Base-by-base conservation (phyloP, 1,284 basidiomycete genomes). In the Puccinia horiana region DNA sequence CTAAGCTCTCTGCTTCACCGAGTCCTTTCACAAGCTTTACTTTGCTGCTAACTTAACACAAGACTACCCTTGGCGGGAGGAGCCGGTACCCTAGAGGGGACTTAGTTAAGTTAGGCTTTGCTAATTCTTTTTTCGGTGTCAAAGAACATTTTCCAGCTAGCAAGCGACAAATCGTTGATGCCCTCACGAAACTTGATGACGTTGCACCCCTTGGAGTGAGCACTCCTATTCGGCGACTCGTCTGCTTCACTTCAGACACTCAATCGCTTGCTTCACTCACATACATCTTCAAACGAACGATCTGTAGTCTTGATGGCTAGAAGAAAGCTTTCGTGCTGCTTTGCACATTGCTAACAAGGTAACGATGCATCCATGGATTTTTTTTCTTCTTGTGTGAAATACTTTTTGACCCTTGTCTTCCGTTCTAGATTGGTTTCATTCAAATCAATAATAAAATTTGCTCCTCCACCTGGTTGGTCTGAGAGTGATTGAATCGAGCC, bases 301-400 rank as follows among this genome's bases (percentile, higher is more conserved):
- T 67, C 42, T 77, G 1, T 84, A 95, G 94, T 88, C 97, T 97
- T 83, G 97, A 99, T 87, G 96, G 97, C 83, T 95, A 93, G 91
- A 99, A 99, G 91, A 99, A 99, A 93, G 96, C 96, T 75, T 99
- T 97, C 88, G 95, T 98, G 83, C 92, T 87, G 96, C 96, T 75
- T 89, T 98, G 85, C 97, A 99, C 88, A 94, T 99, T 85, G 95
- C 96, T 85, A 99, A 98, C 93, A 98, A 97, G 93, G 95, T 96
- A 83, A 54, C 16, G 49, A n/a, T 35, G 49, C 49, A 63, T 56
- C 56, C 37, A 12, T n/a, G n/a, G n/a, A n/a, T 3, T 70, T 11
- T 1, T 16, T 12, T 6, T 20, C 42, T 58, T 49, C 70, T n/a
- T n/a, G n/a, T n/a, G 70, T 32, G 58, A 29, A 18, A 40, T 35